phyloP scores from a whole-genome alignment of 257 asterid genomes.

The Plantago ovata region DNA sequence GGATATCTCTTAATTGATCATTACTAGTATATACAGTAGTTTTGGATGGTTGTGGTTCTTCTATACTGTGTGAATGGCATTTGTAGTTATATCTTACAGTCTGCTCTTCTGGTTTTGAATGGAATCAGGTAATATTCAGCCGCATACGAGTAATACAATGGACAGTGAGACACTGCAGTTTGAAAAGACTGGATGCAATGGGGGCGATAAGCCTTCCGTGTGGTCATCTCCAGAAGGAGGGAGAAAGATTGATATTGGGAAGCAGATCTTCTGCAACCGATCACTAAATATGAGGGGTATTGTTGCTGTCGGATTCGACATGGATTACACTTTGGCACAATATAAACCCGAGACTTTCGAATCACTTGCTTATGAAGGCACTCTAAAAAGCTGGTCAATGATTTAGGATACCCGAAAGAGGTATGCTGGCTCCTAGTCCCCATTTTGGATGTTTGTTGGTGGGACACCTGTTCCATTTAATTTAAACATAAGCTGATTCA shows the following conservation, averaged over 20 bases:
- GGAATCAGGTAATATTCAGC: constrained; percentile 38
- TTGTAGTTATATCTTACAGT: neutral
- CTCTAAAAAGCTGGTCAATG: constrained; percentile 82
- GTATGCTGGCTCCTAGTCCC: constrained; percentile 27
- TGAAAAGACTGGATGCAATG: constrained; percentile 33
- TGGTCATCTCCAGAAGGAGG: constrained; percentile 94
- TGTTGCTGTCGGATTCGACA: constrained; percentile 95
- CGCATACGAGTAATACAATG: constrained; percentile 43
- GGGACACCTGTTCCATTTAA: neutral
- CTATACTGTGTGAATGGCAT: neutral
- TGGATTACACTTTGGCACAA: constrained; percentile 97
- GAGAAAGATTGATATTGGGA: constrained; percentile 53
- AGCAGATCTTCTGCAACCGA: constrained; percentile 87
- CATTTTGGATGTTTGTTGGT: neutral
- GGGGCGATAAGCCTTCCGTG: constrained; percentile 42
- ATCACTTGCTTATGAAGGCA: constrained; percentile 87
- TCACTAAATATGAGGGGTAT: constrained; percentile 85
- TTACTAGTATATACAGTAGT: neutral
- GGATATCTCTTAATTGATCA: neutral
- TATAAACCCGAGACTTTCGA: constrained; percentile 94
- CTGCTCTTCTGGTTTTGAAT: constrained; percentile 17
- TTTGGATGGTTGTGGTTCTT: neutral
- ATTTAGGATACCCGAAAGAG: constrained; percentile 89
- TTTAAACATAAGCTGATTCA: neutral
- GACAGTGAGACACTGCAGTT: constrained; percentile 35